These are phyloP conservation scores for Magnaporthiopsis incrustans DNA, from an alignment of 2,329 filamentous ascomycete species.

Conservation along the genomic window DNA sequence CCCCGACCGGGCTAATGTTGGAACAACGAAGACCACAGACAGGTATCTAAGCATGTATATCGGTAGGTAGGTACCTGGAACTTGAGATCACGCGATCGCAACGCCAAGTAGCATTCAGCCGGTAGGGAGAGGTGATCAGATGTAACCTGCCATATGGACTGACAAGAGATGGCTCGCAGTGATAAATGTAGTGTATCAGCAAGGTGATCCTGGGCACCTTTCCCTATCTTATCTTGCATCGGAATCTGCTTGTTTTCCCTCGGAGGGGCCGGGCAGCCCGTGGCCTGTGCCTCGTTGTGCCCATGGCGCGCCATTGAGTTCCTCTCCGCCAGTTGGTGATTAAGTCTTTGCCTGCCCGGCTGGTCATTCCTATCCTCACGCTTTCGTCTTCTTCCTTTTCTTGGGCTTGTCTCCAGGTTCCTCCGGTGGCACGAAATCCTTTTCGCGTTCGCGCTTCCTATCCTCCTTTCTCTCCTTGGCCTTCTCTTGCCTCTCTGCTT, in stretches of 20 bases:
- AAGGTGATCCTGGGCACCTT: neutral
- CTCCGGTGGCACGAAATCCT: conserved; percentile 80
- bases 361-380: neutral
- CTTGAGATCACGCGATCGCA: too few relatives aligned
- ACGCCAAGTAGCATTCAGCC: too few relatives aligned
- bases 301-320: neutral
- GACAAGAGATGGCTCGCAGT: too few relatives aligned
- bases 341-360: neutral
- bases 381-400: conserved; percentile 52
- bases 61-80: too few relatives aligned
- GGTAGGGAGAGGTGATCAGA: too few relatives aligned
- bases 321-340: neutral
- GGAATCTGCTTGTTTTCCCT: neutral
- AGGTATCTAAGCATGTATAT: too few relatives aligned
- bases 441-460: conserved; percentile 75
- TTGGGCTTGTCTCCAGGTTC: conserved; percentile 60
- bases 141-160: too few relatives aligned
- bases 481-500: conserved; percentile 74
- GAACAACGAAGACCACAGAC: too few relatives aligned
- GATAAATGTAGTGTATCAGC: neutral
- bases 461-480: conserved; percentile 84
- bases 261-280: too few relatives aligned
- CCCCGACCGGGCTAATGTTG: too few relatives aligned
- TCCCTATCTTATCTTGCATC: neutral
- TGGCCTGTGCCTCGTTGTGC: too few relatives aligned